Evolutionary conservation across 1,284 basidiomycete genomes (phyloP).

Genomic region (Wolfiporia cocos): DNA sequence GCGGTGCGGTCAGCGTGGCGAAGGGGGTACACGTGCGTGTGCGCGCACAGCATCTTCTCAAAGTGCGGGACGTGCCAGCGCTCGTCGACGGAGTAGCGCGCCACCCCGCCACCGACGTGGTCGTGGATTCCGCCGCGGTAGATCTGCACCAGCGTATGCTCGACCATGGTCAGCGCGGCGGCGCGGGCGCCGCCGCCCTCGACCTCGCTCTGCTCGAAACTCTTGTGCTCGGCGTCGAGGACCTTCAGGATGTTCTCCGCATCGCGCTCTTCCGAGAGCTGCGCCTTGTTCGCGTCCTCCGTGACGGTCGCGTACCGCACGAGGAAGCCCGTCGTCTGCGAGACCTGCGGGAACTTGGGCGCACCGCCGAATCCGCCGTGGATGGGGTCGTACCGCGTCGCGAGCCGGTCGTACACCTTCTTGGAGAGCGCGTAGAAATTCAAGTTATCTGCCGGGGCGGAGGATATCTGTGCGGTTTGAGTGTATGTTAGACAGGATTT

Average conservation of each 20-base stretch:
- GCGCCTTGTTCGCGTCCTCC: not conserved
- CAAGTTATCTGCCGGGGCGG: too few species aligned
- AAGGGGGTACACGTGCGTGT: too few species aligned
- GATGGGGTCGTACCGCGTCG: slow-evolving; percentile 22
- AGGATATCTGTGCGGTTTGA: too few species aligned
- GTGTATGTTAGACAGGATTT: too few species aligned
- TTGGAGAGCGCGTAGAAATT: too few species aligned
- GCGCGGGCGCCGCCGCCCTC: too few species aligned
- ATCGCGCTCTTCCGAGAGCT: not conserved
- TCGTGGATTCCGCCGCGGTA: slow-evolving; percentile 40
- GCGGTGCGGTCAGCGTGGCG: too few species aligned
- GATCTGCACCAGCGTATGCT: slow-evolving; percentile 23
- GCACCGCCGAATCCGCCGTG: slow-evolving; percentile 34
- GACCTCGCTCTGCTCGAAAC: too few species aligned
- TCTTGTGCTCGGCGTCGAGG: slow-evolving; percentile 4
- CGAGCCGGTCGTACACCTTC: slow-evolving; percentile 15
- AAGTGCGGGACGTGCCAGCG: slow-evolving; percentile 41
- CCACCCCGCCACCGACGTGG: slow-evolving; percentile 35
- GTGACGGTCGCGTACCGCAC: slow-evolving; percentile 18
- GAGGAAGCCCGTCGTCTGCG: slow-evolving; percentile 20
- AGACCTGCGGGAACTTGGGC: slow-evolving; percentile 33
- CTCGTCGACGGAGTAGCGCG: slow-evolving; percentile 38
- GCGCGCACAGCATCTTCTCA: slow-evolving; percentile 37
- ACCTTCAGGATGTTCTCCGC: not conserved
- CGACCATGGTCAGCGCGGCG: slow-evolving; percentile 16